These are phyloP conservation scores for Claviceps cyperi DNA, from an alignment of 2,329 filamentous ascomycete species.

Conservation along the genomic window DNA sequence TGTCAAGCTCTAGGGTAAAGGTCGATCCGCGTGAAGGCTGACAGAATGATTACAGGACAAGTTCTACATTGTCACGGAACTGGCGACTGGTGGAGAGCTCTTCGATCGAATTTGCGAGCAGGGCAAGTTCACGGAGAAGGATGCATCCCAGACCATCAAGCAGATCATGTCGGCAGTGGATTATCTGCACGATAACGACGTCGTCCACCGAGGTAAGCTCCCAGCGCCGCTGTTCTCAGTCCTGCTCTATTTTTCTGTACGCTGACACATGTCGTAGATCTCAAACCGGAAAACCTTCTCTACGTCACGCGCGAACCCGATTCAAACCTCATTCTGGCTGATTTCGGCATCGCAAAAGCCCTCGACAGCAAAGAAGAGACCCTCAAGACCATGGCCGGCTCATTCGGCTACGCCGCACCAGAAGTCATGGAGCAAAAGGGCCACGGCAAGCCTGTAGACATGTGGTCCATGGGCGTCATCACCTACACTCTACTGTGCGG, in stretches of 20 bases:
- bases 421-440: conserved; percentile 98
- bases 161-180: conserved; percentile 87
- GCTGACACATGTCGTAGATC: conserved; percentile 41
- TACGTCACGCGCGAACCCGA: conserved; percentile 67
- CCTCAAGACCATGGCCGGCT: conserved; percentile 95
- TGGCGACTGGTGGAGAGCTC: conserved; percentile 88
- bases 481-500: conserved; percentile 96
- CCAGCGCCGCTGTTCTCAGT: background rate
- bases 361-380: conserved; percentile 82
- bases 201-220: conserved; percentile 75
- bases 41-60: conserved; percentile 54
- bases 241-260: too few relatives aligned
- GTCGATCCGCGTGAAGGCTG: background rate
- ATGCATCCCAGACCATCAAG: conserved; percentile 87
- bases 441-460: conserved; percentile 95
- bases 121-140: conserved; percentile 96
- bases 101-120: conserved; percentile 98
- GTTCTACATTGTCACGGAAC: conserved; percentile 96
- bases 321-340: conserved; percentile 82
- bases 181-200: conserved; percentile 87
- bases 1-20: too few relatives aligned
- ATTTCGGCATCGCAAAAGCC: conserved; percentile 98
- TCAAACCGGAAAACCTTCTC: conserved; percentile 95
- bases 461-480: conserved; percentile 98
- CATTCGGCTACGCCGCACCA: conserved; percentile 92